Evolutionary conservation across 768 basidiomycete species (phyloP), one percentile per base, ranked within the genome.

Genomic region (Strobilomyces echinocephalus): DNA sequence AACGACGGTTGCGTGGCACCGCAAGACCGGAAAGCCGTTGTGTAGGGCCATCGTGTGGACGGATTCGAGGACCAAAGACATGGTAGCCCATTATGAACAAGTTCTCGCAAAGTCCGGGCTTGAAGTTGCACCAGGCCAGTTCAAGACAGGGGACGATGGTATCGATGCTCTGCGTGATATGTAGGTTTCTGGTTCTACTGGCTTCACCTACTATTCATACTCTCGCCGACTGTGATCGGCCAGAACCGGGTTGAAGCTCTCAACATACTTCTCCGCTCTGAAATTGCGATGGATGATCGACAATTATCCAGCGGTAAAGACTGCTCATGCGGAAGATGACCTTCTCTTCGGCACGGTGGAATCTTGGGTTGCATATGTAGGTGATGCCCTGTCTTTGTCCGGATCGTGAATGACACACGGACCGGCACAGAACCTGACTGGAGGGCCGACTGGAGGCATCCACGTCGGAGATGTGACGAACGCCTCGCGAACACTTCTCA

Each of bases 261-360:
- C 95, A 15, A 98, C 95, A 0, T 99, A 99, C 73, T 99, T 99
- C 74, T 97, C 95, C 21, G 95, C 88, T 16, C 87, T 97, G 69
- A 98, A 97, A 73, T 77, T 97, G 57, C 83, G 89, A 42, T 99
- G 95, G 95, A 92, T 99, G 88, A 83, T 95, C 56, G 89, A 95
- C 68, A 84, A 97, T 66, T 72, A 87, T 64, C 76, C 79, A 4
- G 81, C 84, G 30, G 92, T 98, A 50, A 70, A 77, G 33, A 76
- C 80, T 40, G 95, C 97, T 0, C 86, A 94, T 64, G 83, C 87
- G 36, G 72, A 80, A 35, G 91, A 92, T 69, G 80, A 90, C 55
- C 79, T 98, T 12, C 73, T 86, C 20, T 94, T 97, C 64, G 97
- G 97, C 21, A 99, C 97, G 2, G 87, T 99, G 49, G 97, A 99